A percentile compares a stretch with the other conserved stretches of the same genome.
Evolutionary conservation across 2,329 filamentous ascomycete genomes (phyloP).

Genomic region (Septoria petroselini): DNA sequence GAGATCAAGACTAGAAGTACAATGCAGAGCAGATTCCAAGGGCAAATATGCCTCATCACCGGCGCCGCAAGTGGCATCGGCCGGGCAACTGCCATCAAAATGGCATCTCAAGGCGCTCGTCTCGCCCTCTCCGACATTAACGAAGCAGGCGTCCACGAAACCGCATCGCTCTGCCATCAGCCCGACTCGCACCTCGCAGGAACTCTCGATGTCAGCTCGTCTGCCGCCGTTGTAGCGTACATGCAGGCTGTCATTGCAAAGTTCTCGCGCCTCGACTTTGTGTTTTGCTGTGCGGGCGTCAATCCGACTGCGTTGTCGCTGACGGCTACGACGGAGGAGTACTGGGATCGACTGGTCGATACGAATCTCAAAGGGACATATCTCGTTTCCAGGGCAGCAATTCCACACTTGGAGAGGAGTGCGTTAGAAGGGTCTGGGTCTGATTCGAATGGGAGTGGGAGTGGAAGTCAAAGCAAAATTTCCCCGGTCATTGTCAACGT

Average conservation of each 20-base stretch:
- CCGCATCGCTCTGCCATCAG: conserved; percentile 23
- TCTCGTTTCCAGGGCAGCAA: conserved; percentile 41
- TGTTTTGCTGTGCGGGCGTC: conserved; percentile 45
- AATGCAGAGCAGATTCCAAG: conserved; percentile 23
- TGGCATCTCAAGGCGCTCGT: conserved; percentile 44
- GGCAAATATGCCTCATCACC: conserved; percentile 34
- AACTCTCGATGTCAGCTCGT: conserved; percentile 35
- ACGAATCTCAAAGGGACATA: conserved; percentile 45
- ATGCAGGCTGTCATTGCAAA: conserved; percentile 24
- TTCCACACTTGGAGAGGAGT: conserved; percentile 37
- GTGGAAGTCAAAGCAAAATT: too few relatives aligned
- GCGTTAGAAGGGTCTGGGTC: conserved; percentile 28
- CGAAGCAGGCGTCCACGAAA: conserved; percentile 32
- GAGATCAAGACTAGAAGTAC: neutral
- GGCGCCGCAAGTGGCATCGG: conserved; percentile 43
- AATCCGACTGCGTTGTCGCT: conserved; percentile 38
- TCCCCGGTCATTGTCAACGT: conserved; percentile 41
- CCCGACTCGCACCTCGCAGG: conserved; percentile 9
- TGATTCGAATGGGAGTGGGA: too few relatives aligned
- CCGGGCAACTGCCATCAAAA: conserved; percentile 44
- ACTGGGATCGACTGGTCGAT: conserved; percentile 41
- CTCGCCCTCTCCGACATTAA: conserved; percentile 46
- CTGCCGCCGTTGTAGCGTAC: conserved; percentile 28
- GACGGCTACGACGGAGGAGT: conserved; percentile 43
- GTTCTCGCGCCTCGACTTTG: conserved; percentile 37